phyloP scores from a whole-genome alignment of 176 grass and related monocot genomes.

The Rhynchospora breviuscula region DNA sequence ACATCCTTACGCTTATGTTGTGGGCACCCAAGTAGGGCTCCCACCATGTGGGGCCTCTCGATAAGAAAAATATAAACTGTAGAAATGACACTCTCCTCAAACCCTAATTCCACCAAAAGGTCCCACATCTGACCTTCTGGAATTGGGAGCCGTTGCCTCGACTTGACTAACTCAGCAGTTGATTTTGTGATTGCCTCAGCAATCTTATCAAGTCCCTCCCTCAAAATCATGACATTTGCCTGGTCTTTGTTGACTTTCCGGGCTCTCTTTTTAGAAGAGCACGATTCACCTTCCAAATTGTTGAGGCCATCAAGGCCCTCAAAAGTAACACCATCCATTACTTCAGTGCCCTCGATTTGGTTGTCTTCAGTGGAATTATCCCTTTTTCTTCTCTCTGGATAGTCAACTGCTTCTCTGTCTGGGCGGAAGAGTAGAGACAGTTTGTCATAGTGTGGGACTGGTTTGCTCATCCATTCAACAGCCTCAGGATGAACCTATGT shows the following conservation, averaged over 20 bases:
- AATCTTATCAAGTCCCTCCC: constrained; percentile 20
- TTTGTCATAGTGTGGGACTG: constrained; percentile 21
- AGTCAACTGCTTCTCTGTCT: constrained; percentile 1
- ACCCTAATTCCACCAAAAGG: constrained; percentile 23
- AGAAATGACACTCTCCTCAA: constrained; percentile 22
- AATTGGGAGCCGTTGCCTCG: constrained; percentile 16
- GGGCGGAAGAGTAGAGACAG: constrained; percentile 12
- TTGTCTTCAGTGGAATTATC: constrained; percentile 20
- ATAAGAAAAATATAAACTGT: constrained; percentile 28
- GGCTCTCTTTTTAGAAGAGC: constrained; percentile 21
- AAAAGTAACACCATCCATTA: constrained; percentile 15
- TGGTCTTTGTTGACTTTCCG: constrained; percentile 9
- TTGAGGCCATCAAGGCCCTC: constrained; percentile 13
- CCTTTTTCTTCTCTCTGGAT: not conserved
- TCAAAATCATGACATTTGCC: constrained; percentile 15
- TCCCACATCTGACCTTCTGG: constrained; percentile 28
- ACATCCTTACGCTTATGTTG: constrained; percentile 16
- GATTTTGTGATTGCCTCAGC: constrained; percentile 13
- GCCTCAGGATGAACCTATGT: constrained; percentile 15
- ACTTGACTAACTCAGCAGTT: constrained; percentile 18
- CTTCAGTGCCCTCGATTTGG: not conserved
- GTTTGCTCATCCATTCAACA: constrained; percentile 23
- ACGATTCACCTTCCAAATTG: constrained; percentile 16
- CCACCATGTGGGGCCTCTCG: constrained; percentile 22
- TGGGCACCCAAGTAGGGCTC: constrained; percentile 16